A percentile compares a stretch with the other conserved stretches of the same genome.
These are phyloP conservation scores for Chrysoporthe deuterocubensis DNA, from an alignment of 2,329 filamentous ascomycete species.

Conservation along the genomic window DNA sequence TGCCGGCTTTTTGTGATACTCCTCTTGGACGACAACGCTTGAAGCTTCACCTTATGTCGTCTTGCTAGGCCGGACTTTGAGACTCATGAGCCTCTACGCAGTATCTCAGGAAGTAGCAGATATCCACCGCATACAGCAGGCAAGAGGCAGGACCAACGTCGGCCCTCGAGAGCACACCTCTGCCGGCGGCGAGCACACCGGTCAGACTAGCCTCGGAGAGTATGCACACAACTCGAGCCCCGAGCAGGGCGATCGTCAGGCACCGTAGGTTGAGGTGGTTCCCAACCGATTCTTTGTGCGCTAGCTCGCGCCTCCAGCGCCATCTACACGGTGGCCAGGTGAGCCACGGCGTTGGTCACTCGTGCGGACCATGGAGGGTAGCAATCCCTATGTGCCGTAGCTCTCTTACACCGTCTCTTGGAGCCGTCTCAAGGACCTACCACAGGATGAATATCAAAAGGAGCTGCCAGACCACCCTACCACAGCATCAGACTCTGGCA, in stretches of 20 bases:
- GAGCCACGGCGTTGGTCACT: background rate
- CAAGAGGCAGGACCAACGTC: background rate
- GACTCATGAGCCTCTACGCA: no score
- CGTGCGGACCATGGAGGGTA: background rate
- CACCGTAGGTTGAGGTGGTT: background rate
- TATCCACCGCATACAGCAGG: no score
- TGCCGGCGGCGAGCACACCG: background rate
- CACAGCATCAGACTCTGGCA: background rate
- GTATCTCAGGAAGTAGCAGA: no score
- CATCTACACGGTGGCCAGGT: background rate
- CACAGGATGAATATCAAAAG: background rate
- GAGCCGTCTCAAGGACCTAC: no score
- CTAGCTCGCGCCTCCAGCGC: background rate
- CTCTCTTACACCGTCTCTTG: background rate
- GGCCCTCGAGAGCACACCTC: background rate
- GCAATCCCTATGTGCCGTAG: background rate
- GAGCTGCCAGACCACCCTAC: background rate
- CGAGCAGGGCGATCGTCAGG: background rate
- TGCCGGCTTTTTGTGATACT: background rate
- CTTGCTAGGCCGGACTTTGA: background rate
- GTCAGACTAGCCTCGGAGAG: background rate
- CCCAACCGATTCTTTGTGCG: no score
- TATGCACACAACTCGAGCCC: background rate
- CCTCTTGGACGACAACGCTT: background rate
- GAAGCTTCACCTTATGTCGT: background rate